A percentile compares a stretch with the other conserved stretches of the same genome.
phyloP scores from a whole-genome alignment of 495 filamentous ascomycete genomes.

The Talaromyces trachyspermus region DNA sequence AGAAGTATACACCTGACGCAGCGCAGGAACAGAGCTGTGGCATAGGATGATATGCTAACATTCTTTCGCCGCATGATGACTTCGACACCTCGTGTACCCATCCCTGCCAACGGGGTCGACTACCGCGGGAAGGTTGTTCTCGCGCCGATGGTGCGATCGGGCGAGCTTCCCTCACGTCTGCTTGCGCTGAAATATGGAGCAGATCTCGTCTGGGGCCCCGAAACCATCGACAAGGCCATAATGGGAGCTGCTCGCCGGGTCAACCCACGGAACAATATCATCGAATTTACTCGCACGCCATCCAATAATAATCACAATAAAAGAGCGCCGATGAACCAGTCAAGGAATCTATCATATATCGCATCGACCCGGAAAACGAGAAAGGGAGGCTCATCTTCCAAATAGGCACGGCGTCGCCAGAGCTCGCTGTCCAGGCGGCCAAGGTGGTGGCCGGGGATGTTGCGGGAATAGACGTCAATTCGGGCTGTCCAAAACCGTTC shows the following conservation, averaged over 20 bases:
- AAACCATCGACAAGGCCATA: slow-evolving; percentile 84
- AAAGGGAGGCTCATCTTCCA: slow-evolving; percentile 73
- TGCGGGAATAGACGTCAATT: slow-evolving; percentile 91
- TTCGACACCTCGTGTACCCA: slow-evolving; percentile 57
- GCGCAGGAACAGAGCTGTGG: too few relatives aligned
- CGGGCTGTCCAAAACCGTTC: slow-evolving; percentile 95
- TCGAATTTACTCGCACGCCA: slow-evolving; percentile 75
- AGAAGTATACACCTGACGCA: too few relatives aligned
- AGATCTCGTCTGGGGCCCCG: slow-evolving; percentile 95
- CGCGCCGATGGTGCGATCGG: slow-evolving; percentile 94
- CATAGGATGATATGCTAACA: slow-evolving; percentile 35
- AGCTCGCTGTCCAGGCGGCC: slow-evolving; percentile 74
- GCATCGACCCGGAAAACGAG: slow-evolving; percentile 71
- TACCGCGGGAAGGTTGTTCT: slow-evolving; percentile 90
- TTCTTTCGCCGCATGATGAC: slow-evolving; percentile 47
- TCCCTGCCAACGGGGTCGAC: slow-evolving; percentile 83
- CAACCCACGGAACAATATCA: slow-evolving; percentile 63
- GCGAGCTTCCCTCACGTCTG: slow-evolving; percentile 84
- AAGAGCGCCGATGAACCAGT: slow-evolving; percentile 32
- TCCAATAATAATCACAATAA: slow-evolving; percentile 59
- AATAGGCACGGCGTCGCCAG: slow-evolving; percentile 76
- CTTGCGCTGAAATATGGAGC: slow-evolving; percentile 89
- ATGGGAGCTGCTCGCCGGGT: slow-evolving; percentile 73
- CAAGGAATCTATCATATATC: slow-evolving; percentile 72
- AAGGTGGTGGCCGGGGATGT: slow-evolving; percentile 78